phyloP scores from a whole-genome alignment of 2,329 filamentous ascomycete species.

The Epichloe brachyelytri region DNA sequence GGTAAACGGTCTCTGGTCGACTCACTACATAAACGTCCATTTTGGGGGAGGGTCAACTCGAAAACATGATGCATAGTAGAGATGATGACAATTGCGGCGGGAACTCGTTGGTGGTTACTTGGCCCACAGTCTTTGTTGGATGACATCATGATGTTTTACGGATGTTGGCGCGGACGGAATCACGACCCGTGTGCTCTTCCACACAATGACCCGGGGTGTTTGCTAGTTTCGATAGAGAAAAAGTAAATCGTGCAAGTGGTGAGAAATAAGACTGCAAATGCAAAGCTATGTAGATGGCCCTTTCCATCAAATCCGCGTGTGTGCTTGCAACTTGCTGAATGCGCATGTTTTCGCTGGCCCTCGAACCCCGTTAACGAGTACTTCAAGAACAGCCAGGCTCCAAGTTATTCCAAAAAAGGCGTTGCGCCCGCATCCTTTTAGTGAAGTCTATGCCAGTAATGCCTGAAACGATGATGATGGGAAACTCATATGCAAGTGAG shows the following conservation, averaged over 20 bases:
- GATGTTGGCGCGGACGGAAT: no score
- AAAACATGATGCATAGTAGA: not conserved
- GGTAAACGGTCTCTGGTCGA: not conserved
- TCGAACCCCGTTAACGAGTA: not conserved
- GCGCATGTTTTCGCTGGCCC: not conserved
- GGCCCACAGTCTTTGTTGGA: not conserved
- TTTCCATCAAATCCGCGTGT: no score
- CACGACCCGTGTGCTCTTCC: no score
- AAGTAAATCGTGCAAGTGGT: no score
- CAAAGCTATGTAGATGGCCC: no score
- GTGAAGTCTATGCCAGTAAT: not conserved
- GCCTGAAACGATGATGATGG: not conserved
- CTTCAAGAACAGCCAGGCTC: not conserved
- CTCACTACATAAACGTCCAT: conserved; percentile 22
- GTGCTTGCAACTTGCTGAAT: not conserved
- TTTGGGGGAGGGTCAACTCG: not conserved
- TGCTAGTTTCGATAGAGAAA: no score
- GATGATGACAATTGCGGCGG: not conserved
- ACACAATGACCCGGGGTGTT: no score
- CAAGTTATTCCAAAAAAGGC: not conserved
- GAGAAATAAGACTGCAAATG: no score
- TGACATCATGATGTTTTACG: conserved; percentile 6
- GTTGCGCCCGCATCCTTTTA: not conserved
- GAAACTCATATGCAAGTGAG: conserved; percentile 1
- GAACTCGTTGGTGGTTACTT: not conserved